Percentiles rank a stretch among this genome's conserved stretches.
Conservation (phyloP, 225 moss, liverwort and hornwort genomes). For the Sphagnum contortum region DNA sequence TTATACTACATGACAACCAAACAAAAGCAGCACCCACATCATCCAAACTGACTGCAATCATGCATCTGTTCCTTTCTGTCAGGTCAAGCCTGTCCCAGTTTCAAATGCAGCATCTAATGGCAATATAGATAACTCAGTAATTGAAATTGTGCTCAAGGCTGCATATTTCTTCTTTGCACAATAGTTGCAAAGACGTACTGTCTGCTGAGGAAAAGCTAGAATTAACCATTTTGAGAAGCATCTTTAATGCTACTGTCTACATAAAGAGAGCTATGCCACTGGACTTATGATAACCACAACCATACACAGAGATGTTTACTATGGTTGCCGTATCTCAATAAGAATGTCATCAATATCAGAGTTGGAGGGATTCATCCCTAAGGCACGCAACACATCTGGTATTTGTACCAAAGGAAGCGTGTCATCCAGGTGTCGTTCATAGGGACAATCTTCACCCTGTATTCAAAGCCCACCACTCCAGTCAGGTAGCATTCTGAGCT, state of each 20-base stretch:
- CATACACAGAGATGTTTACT: neutral
- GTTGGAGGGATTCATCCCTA: conserved; percentile 35
- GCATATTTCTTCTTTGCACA: neutral
- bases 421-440: conserved; percentile 40
- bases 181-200: too few relatives aligned
- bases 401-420: conserved; percentile 18
- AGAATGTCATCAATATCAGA: conserved; percentile 22
- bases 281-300: too few relatives aligned
- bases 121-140: neutral
- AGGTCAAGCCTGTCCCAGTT: too few relatives aligned
- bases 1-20: neutral
- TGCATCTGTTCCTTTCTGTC: too few relatives aligned
- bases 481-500: neutral
- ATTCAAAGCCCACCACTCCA: neutral
- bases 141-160: neutral
- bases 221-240: too few relatives aligned
- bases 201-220: too few relatives aligned
- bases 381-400: conserved; percentile 31
- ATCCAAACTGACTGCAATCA: neutral
- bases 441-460: conserved; percentile 31
- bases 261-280: too few relatives aligned
- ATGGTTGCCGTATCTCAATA: conserved; percentile 1
- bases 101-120: neutral
- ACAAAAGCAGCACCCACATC: neutral
- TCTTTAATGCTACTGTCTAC: too few relatives aligned